Evolutionary conservation across 2,329 filamentous ascomycete species (phyloP).

Genomic region (Microascus cirrosus): DNA sequence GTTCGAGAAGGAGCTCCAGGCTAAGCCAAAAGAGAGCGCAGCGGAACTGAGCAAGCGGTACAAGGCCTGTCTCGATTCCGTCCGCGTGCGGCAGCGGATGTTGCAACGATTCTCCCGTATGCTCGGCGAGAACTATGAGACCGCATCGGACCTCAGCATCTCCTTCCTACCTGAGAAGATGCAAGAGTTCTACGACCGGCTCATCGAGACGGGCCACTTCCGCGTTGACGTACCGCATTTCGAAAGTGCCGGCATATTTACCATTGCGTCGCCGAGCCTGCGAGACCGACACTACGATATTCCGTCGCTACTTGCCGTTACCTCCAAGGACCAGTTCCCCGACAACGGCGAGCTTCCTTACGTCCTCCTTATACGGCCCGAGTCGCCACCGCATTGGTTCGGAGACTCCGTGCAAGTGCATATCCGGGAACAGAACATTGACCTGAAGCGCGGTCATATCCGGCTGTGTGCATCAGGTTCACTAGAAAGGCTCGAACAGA

Average conservation of each 20-base stretch:
- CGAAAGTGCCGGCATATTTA: constrained; percentile 65
- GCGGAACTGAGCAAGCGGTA: constrained; percentile 94
- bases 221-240: constrained; percentile 62
- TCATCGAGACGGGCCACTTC: constrained; percentile 78
- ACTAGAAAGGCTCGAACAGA: constrained; percentile 63
- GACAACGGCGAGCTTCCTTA: constrained; percentile 77
- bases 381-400: constrained; percentile 69
- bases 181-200: constrained; percentile 66
- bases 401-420: constrained; percentile 62
- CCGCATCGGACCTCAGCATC: constrained; percentile 90
- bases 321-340: constrained; percentile 39
- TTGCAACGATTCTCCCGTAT: constrained; percentile 90
- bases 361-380: constrained; percentile 72
- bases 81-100: constrained; percentile 91
- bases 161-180: constrained; percentile 56
- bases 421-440: constrained; percentile 67
- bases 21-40: constrained; percentile 71
- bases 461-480: constrained; percentile 84
- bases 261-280: constrained; percentile 76
- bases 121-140: constrained; percentile 88
- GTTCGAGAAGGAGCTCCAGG: constrained; percentile 83
- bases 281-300: constrained; percentile 69
- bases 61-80: constrained; percentile 89
- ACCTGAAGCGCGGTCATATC: constrained; percentile 77
- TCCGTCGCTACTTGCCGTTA: constrained; percentile 69